Conservation (phyloP, 805 yeast genomes). For the Aciculoconidium aculeatum region DNA sequence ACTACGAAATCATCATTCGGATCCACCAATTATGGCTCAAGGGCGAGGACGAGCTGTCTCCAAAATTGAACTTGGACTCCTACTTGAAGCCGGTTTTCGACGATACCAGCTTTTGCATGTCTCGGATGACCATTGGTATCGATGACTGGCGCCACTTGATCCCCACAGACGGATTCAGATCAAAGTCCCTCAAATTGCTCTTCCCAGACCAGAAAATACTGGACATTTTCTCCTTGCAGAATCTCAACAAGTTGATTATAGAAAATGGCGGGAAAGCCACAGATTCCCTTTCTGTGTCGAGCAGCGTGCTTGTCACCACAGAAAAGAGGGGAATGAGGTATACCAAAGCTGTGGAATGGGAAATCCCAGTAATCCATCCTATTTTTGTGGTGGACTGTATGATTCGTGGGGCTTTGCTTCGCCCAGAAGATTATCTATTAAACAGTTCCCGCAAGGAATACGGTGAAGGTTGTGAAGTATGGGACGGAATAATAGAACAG, state of each 20-base stretch:
- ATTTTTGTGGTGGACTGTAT: slow-evolving; percentile 43
- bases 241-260: slow-evolving; percentile 29
- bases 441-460: slow-evolving; percentile 10
- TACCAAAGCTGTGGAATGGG: slow-evolving; percentile 48
- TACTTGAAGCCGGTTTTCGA: slow-evolving; percentile 40
- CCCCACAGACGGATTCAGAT: slow-evolving; percentile 19
- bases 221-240: slow-evolving; percentile 20
- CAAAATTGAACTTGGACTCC: slow-evolving; percentile 13
- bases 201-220: slow-evolving; percentile 10
- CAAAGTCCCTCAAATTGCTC: slow-evolving; percentile 9
- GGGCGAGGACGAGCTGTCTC: slow-evolving; percentile 37
- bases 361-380: slow-evolving; percentile 47
- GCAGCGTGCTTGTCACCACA: slow-evolving; percentile 44
- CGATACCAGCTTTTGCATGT: slow-evolving; percentile 40
- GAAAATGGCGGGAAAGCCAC: slow-evolving; percentile 47
- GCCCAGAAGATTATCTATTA: slow-evolving; percentile 35
- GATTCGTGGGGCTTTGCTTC: slow-evolving; percentile 39
- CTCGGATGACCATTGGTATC: slow-evolving; percentile 24
- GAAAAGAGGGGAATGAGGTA: slow-evolving; percentile 48
- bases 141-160: slow-evolving; percentile 9
- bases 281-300: slow-evolving; percentile 42
- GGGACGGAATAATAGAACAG: slow-evolving; percentile 23
- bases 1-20: slow-evolving; percentile 38
- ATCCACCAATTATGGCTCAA: slow-evolving; percentile 48
- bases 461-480: slow-evolving; percentile 27